Percentiles rank a stretch among this genome's conserved stretches.
Conservation (phyloP, 1,284 basidiomycete species). For the Tilletia caries region DNA sequence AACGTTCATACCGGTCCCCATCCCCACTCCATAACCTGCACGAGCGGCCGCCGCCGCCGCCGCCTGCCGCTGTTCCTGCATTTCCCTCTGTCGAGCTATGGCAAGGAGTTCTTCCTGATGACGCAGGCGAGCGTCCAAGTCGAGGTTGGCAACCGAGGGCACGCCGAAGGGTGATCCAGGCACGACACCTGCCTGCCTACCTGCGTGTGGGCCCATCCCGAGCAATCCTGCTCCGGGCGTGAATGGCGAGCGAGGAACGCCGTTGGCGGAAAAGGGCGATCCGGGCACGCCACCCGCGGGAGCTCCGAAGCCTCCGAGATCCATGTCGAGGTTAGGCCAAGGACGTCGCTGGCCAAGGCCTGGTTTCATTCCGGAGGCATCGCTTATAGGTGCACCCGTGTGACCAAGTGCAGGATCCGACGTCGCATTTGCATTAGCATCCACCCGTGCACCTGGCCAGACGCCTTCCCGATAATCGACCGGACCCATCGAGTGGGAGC, state of each 20-base stretch:
- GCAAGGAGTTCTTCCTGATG: conserved; percentile 35
- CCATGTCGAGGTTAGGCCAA: conserved; percentile 5
- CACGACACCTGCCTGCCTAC: background rate
- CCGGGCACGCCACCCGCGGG: background rate
- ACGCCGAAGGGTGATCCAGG: conserved; percentile 28
- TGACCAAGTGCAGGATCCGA: background rate
- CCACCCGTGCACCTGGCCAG: background rate
- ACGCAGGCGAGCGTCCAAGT: conserved; percentile 23
- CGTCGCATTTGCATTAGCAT: background rate
- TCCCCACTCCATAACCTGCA: conserved; percentile 16
- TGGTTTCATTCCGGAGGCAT: background rate
- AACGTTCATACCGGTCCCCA: conserved; percentile 20
- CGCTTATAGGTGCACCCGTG: background rate
- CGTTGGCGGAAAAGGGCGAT: background rate
- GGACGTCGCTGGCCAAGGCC: background rate
- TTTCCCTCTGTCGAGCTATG: conserved; percentile 34
- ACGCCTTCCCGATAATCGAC: background rate
- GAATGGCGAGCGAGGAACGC: conserved; percentile 15
- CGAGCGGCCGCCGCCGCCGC: conserved; percentile 28
- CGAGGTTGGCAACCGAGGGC: conserved; percentile 20
- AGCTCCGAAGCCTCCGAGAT: background rate
- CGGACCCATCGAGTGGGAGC: background rate
- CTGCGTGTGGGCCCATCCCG: conserved; percentile 7
- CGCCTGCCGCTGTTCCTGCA: conserved; percentile 36
- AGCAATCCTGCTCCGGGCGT: conserved; percentile 8